A percentile compares a stretch with the other conserved stretches of the same genome.
Conservation (phyloP, 768 basidiomycete genomes). For the Porphyrellus cyaneotinctus region DNA sequence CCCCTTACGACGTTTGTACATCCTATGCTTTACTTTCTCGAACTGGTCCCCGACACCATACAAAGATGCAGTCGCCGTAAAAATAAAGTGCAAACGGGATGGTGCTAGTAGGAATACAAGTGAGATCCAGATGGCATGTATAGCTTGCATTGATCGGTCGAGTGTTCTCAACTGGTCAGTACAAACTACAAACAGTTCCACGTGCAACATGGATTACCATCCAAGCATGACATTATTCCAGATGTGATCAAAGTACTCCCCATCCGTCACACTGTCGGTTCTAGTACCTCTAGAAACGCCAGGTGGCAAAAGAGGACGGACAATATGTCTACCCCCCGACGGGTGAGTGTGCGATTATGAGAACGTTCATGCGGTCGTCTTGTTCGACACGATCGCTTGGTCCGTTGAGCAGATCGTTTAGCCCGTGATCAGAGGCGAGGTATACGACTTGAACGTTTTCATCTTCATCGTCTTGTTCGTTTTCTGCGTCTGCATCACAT, state of each 20-base stretch:
- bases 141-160: too few relatives aligned
- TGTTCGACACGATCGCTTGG: neutral
- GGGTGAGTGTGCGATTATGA: conserved; percentile 12
- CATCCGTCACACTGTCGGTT: neutral
- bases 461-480: neutral
- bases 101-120: neutral
- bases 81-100: neutral
- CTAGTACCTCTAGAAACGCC: conserved; percentile 6
- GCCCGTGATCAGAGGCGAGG: conserved; percentile 2
- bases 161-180: neutral
- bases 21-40: neutral
- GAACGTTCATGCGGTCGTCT: neutral
- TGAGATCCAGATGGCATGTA: neutral
- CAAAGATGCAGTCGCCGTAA: neutral
- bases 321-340: conserved; percentile 9
- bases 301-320: conserved; percentile 14
- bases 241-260: neutral
- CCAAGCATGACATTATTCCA: conserved; percentile 3
- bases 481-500: too few relatives aligned
- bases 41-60: neutral
- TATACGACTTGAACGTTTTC: neutral
- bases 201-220: neutral
- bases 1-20: neutral
- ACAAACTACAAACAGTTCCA: neutral
- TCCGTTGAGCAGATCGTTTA: neutral